phyloP scores from a whole-genome alignment of 1,139 yeast genomes.

The Hanseniaspora uvarum region DNA sequence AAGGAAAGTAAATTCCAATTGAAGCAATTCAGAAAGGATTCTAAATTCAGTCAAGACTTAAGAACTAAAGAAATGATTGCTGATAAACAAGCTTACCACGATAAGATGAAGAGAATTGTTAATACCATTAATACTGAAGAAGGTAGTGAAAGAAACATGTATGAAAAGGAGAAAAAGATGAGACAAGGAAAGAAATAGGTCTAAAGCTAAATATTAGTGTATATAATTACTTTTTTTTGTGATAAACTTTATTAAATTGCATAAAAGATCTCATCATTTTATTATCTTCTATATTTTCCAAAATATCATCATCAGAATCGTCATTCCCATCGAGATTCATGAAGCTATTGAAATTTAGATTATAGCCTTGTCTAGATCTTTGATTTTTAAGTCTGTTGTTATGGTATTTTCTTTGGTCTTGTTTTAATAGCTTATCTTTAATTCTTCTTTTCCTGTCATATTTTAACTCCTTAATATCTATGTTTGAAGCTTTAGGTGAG shows the following conservation, averaged over 20 bases:
- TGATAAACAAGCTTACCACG: constrained; percentile 69
- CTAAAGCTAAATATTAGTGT: not conserved
- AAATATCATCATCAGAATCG: not conserved
- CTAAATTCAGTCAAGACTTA: constrained; percentile 78
- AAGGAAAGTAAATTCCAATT: constrained; percentile 81
- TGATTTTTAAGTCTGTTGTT: not conserved
- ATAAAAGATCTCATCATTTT: constrained; percentile 17
- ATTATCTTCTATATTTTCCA: not conserved
- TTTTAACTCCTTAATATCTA: constrained; percentile 9
- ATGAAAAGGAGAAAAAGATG: constrained; percentile 71
- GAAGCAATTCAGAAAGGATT: constrained; percentile 83
- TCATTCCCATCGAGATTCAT: not conserved
- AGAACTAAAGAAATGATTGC: constrained; percentile 68
- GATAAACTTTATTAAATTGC: constrained; percentile 13
- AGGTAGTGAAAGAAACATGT: constrained; percentile 87
- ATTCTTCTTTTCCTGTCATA: constrained; percentile 14
- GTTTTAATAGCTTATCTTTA: constrained; percentile 8
- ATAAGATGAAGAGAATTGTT: constrained; percentile 77
- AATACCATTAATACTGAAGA: constrained; percentile 82
- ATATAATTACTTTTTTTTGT: not conserved
- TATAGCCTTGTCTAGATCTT: not conserved
- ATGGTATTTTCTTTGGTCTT: not conserved
- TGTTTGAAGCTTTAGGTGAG: not conserved
- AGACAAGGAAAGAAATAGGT: constrained; percentile 41
- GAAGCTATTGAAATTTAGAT: not conserved